Percentiles rank a stretch among this genome's conserved stretches.
Conservation (phyloP, 345 rosid species). For the Brassica napus region DNA sequence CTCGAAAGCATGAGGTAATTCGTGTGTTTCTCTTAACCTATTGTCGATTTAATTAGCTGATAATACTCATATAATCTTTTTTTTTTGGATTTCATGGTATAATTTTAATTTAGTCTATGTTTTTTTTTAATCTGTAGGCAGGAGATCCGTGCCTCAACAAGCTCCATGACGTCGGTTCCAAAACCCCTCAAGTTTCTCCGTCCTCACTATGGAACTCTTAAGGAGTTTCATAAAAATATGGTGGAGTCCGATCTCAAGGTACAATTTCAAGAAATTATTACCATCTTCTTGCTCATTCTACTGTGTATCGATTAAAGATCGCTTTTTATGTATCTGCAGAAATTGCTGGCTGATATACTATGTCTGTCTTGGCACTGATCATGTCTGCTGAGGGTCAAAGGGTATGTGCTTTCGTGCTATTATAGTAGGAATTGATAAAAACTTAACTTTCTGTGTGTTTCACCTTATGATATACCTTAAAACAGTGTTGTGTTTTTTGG, state of each 20-base stretch:
- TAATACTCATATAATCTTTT: not conserved
- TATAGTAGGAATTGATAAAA: not conserved
- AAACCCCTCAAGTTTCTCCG: conserved; percentile 96
- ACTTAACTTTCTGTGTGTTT: too few relatives aligned
- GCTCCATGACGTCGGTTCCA: conserved; percentile 98
- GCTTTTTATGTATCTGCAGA: conserved; percentile 54
- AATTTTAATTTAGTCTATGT: too few relatives aligned
- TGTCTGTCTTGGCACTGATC: conserved; percentile 86
- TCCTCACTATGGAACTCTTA: conserved; percentile 86
- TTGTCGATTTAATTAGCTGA: not conserved
- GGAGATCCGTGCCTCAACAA: conserved; percentile 87
- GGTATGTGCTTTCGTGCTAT: conserved; percentile 49
- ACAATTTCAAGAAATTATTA: not conserved
- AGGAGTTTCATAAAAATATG: conserved; percentile 68
- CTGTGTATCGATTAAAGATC: conserved; percentile 10
- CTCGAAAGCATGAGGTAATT: conserved; percentile 90
- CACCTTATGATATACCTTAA: not conserved
- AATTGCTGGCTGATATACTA: conserved; percentile 75
- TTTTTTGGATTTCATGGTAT: too few relatives aligned
- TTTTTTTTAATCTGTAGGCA: conserved; percentile 49
- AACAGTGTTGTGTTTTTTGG: conserved; percentile 7
- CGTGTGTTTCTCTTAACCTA: not conserved
- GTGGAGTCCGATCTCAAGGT: conserved; percentile 73
- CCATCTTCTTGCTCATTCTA: not conserved
- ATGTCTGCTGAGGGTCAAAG: conserved; percentile 98